A percentile compares a stretch with the other conserved stretches of the same genome.
phyloP scores from a whole-genome alignment of 2,329 filamentous ascomycete species.

The Penicillium sp. region DNA sequence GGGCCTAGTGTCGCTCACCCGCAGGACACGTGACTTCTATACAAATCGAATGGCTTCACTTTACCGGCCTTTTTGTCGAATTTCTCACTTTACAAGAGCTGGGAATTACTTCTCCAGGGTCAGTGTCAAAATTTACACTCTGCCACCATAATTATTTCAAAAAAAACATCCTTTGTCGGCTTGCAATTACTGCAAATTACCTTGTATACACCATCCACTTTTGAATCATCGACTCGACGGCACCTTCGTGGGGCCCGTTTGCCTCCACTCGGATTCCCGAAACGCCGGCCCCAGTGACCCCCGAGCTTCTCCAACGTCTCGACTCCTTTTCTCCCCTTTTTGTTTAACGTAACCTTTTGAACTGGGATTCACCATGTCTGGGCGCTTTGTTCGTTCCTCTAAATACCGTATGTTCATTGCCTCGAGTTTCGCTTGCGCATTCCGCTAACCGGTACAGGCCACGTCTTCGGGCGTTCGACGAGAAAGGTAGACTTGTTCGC shows the following conservation, averaged over 20 bases:
- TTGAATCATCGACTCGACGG: background rate
- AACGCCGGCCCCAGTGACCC: conserved; percentile 25
- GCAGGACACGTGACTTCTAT: background rate
- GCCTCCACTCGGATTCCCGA: conserved; percentile 19
- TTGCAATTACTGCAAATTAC: background rate
- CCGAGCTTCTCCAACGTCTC: conserved; percentile 20
- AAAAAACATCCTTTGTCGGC: too few relatives aligned
- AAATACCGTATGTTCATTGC: conserved; percentile 65
- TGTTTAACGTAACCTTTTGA: conserved; percentile 11
- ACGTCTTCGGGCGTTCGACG: conserved; percentile 95
- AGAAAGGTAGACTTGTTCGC: conserved; percentile 63
- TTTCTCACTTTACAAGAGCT: conserved; percentile 8
- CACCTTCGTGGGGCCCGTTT: conserved; percentile 7
- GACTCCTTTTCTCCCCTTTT: conserved; percentile 17
- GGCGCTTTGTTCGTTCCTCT: conserved; percentile 72
- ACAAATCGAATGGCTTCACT: conserved; percentile 8
- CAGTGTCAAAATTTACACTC: too few relatives aligned
- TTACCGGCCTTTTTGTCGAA: background rate
- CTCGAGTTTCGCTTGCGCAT: conserved; percentile 21
- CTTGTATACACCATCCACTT: background rate
- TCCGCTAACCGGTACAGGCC: conserved; percentile 62
- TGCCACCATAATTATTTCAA: too few relatives aligned
- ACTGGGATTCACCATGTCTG: conserved; percentile 56
- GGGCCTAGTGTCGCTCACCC: conserved; percentile 2
- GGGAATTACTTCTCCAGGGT: too few relatives aligned